phyloP scores from a whole-genome alignment of 177 flowering plant genomes.

The Vitis hybrid region DNA sequence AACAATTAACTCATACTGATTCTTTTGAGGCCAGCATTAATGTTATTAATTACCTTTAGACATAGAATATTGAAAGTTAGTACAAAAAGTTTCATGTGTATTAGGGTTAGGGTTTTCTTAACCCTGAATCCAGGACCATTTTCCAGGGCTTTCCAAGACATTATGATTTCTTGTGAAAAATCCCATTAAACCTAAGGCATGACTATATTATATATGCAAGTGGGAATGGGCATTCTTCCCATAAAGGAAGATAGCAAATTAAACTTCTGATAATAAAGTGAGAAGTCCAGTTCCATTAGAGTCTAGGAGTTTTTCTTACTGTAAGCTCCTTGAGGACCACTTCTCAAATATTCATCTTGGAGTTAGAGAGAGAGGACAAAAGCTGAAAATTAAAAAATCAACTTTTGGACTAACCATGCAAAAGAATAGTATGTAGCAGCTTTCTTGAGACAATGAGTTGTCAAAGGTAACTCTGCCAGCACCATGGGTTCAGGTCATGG shows the following conservation, averaged over 20 bases:
- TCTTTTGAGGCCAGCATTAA: too few species aligned
- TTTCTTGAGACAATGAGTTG: constrained; percentile 7
- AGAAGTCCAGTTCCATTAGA: constrained; percentile 9
- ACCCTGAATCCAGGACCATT: constrained; percentile 30
- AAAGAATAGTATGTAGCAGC: constrained; percentile 3
- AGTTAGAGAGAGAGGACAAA: constrained; percentile 19
- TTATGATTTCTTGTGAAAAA: constrained; percentile 17
- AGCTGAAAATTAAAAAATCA: constrained; percentile 17
- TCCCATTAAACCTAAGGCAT: constrained; percentile 27
- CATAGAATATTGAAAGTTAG: too few species aligned
- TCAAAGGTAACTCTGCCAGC: constrained; percentile 8
- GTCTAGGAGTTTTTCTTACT: constrained; percentile 20
- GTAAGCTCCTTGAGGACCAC: constrained; percentile 31
- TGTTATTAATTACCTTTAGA: too few species aligned
- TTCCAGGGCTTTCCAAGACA: constrained; percentile 11
- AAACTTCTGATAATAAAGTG: constrained; percentile 4
- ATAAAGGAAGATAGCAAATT: constrained; percentile 14
- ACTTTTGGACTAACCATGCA: constrained; percentile 11
- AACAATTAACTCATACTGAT: too few species aligned
- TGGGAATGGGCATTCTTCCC: constrained; percentile 14
- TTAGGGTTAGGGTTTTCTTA: constrained; percentile 16
- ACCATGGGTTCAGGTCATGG: constrained; percentile 23
- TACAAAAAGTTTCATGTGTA: neutral
- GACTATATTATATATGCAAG: constrained; percentile 18
- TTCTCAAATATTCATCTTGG: constrained; percentile 16